Evolutionary conservation across 805 yeast species (phyloP).

Genomic region (Komagataella kurtzmanii): DNA sequence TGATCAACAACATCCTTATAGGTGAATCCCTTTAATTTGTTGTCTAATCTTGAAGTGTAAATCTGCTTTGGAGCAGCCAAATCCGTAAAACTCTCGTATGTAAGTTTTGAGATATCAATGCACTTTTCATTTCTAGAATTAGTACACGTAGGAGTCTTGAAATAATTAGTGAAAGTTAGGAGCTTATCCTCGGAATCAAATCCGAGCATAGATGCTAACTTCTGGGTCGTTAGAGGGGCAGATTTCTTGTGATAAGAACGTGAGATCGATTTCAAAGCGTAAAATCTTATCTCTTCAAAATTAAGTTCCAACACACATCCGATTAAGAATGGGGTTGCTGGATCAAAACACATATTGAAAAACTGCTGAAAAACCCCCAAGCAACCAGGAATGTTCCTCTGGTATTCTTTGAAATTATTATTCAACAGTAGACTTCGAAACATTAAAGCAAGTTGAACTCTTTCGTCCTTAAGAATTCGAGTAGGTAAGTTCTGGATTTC

Average conservation of each 20-base stretch:
- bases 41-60: neutral
- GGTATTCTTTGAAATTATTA: conserved; percentile 41
- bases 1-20: neutral
- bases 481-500: conserved; percentile 57
- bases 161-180: neutral
- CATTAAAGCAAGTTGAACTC: conserved; percentile 59
- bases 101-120: neutral
- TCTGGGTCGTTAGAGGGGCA: conserved; percentile 41
- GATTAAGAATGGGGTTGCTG: conserved; percentile 48
- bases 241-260: conserved; percentile 58
- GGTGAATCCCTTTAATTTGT: neutral
- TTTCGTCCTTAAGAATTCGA: conserved; percentile 33
- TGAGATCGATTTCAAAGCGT: conserved; percentile 56
- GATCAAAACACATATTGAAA: conserved; percentile 38
- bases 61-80: neutral
- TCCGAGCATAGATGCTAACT: conserved; percentile 40
- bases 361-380: conserved; percentile 49
- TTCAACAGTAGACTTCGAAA: conserved; percentile 56
- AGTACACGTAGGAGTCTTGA: neutral
- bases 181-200: conserved; percentile 48
- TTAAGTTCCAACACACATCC: conserved; percentile 70
- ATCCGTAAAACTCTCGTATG: neutral
- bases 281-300: conserved; percentile 65
- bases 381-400: conserved; percentile 38
- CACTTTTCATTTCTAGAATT: neutral